Conservation (phyloP, 1,284 basidiomycete genomes). For the Sphagnurus paluster region DNA sequence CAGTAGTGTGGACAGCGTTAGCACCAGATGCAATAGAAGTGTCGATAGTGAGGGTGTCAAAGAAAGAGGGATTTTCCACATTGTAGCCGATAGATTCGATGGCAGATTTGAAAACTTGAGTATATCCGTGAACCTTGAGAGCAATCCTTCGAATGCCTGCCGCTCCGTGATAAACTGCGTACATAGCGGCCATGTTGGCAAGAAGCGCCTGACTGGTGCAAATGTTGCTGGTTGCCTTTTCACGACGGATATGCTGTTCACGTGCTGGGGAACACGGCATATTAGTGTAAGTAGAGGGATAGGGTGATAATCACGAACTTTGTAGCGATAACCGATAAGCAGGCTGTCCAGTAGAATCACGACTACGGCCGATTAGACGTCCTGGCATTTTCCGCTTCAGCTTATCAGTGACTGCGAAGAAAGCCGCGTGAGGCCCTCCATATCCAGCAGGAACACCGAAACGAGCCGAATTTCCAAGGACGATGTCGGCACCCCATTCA, state of each 20-base stretch:
- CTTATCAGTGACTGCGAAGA: constrained; percentile 93
- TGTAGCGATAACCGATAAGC: constrained; percentile 95
- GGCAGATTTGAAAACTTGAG: constrained; percentile 74
- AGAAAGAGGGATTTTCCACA: constrained; percentile 70
- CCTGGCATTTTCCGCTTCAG: constrained; percentile 98
- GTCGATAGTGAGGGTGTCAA: constrained; percentile 93
- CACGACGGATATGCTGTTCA: constrained; percentile 95
- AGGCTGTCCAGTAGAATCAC: constrained; percentile 80
- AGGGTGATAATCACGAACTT: constrained; percentile 53
- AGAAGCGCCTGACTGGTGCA: constrained; percentile 93
- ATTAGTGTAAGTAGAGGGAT: constrained; percentile 1
- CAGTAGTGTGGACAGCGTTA: constrained; percentile 69
- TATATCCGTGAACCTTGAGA: constrained; percentile 87
- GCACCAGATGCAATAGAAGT: constrained; percentile 64
- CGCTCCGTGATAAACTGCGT: constrained; percentile 96
- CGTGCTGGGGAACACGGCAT: constrained; percentile 61
- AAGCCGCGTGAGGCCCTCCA: constrained; percentile 92
- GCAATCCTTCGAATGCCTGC: constrained; percentile 86
- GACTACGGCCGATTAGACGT: constrained; percentile 88
- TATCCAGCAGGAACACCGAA: constrained; percentile 94
- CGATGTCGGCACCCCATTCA: constrained; percentile 98
- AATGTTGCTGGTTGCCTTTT: constrained; percentile 94
- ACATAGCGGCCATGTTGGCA: constrained; percentile 98
- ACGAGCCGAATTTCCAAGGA: constrained; percentile 91
- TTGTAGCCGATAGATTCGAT: constrained; percentile 77